A percentile compares a stretch with the other conserved stretches of the same genome.
Evolutionary conservation across 805 yeast species (phyloP).

Genomic region (Hanseniaspora thailandica): DNA sequence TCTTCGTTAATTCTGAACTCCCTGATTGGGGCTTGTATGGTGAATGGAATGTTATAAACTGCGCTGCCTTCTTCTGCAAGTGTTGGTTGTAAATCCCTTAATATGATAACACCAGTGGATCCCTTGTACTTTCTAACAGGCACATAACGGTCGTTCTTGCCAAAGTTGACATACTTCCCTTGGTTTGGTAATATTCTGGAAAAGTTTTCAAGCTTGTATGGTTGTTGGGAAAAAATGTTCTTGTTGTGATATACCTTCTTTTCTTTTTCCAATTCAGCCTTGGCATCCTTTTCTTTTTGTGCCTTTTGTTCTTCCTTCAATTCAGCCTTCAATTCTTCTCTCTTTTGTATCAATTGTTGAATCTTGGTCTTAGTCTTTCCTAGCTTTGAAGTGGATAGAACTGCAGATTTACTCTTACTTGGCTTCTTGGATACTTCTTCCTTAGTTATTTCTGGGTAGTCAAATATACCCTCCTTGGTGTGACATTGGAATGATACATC

Average conservation of each 20-base stretch:
- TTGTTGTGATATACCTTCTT: constrained; percentile 28
- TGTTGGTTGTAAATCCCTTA: constrained; percentile 50
- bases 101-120: constrained; percentile 57
- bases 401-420: constrained; percentile 85
- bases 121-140: constrained; percentile 74
- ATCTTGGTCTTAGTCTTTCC: constrained; percentile 10
- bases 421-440: constrained; percentile 69
- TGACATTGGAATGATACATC: constrained; percentile 71
- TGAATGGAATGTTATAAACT: constrained; percentile 41
- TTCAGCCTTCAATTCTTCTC: constrained; percentile 48
- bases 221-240: constrained; percentile 47
- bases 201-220: constrained; percentile 64
- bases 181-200: constrained; percentile 85
- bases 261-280: constrained; percentile 27
- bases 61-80: constrained; percentile 69
- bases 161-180: constrained; percentile 67
- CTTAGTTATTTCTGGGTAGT: constrained; percentile 80
- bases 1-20: not conserved
- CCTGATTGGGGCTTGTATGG: not conserved
- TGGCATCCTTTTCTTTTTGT: constrained; percentile 43
- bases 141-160: constrained; percentile 55
- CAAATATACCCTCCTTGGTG: constrained; percentile 66
- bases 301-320: constrained; percentile 54
- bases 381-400: constrained; percentile 85
- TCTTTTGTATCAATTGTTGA: constrained; percentile 12